Base-by-base conservation (phyloP, 768 basidiomycete genomes). In the Pluteus cervinus region DNA sequence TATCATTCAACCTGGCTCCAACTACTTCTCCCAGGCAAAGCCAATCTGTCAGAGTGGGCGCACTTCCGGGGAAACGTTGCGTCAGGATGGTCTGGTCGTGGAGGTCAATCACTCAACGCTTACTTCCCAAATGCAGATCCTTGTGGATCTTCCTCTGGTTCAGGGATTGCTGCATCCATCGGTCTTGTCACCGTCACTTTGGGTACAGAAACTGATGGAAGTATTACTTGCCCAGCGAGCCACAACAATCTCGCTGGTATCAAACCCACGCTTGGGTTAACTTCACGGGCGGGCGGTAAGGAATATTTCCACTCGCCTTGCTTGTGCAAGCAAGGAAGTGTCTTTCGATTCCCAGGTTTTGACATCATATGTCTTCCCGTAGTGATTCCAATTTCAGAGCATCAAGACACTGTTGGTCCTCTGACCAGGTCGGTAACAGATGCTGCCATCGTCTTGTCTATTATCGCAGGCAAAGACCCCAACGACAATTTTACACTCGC, bases 381-480 rank as follows among this genome's bases (percentile, higher is more conserved):
- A 76, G 77, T 79, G 4, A 57, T 79, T 20, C 79, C 79, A 3
- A 73, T 76, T 4, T 76, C 75, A 1, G 56, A 54, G 12, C 67
- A 76, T 44, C 76, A 76, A 52, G 79, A 80, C 43, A 71, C 76
- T 2, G 65, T 78, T 2, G 79, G 78, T 0, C 77, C 78, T 0
- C 66, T 81, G 42, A 55, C 71, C 3, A 64, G 77, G 5, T 71
- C 73, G 3, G 41, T 79, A 16, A 50, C 71, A 0, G 78, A 80
- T 39, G 75, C 69, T 0, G 76, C 76, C 0, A 64, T 71, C 24
- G 65, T 79, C 1, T 61, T 80, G 8, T 68, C 69, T n/a, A 50
- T 71, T 29, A 78, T 79, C 29, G 74, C 75, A 0, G 76, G 75
- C 1, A 60, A 56, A 21, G 76, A 78, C 40, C 62, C 66, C 4